Evolutionary conservation across 768 basidiomycete species (phyloP), one percentile per base, ranked within the genome.

Genomic region (Calocera viscosa): DNA sequence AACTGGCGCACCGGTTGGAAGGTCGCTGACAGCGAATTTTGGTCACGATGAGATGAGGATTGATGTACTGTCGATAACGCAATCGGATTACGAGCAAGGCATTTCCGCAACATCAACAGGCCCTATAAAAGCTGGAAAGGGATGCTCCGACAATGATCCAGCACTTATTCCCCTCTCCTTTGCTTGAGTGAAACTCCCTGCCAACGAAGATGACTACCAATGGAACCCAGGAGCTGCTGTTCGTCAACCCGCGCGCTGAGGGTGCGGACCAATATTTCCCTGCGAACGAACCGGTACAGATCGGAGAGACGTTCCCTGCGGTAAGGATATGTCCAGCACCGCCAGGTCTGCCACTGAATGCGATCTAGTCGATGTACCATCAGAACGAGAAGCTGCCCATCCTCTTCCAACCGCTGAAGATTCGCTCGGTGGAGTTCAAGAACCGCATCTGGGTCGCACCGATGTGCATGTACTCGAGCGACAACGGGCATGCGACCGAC

Each of bases 391-490:
- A 10, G 7, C 53, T 60, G 5, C 53, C 53, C 7, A 5, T 60
- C 30, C 53, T 60, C 26, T 86, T 86, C 75, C 79, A 82, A 70
- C 84, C 84, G 3, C 67, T 86, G 65, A 82, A 78, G 72, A 85
- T 83, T 39, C 77, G 83, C 30, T 81, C 81, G 2, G 76, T 81
- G 0, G 79, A 80, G 38, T 81, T 84, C 67, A 82, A 81, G 19
- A 85, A 84, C 70, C 79, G 83, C 53, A 82, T 84, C 10, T 81
- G 82, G 64, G 82, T 85, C 35, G 81, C 84, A 12, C 85, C 85
- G 0, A 72, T 86, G 34, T 83, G 84, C 72, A 84, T 86, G 73
- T 86, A 85, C 73, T 85, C 83, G 30, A 77, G 83, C 0, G 74
- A 83, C 34, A 74, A 85, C 76, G 86, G 84, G 33, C 71, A 78